Conservation (phyloP, 352 stramenopile species). For the Phytophthora pinifolia region DNA sequence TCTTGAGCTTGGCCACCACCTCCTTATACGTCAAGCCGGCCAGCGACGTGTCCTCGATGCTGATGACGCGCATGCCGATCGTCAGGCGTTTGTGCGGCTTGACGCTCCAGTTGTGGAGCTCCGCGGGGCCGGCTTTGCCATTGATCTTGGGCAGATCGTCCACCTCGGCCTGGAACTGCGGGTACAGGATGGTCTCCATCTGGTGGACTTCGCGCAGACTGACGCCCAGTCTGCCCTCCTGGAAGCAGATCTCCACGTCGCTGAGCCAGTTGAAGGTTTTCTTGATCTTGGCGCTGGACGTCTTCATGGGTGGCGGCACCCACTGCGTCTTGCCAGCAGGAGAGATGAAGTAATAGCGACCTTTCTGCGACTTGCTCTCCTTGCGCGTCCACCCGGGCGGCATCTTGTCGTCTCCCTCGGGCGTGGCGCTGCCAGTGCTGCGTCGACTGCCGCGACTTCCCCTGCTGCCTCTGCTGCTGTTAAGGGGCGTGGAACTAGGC, state of each 20-base stretch:
- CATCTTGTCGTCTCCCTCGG: slow-evolving; percentile 40
- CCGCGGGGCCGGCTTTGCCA: slow-evolving; percentile 76
- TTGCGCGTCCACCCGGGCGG: slow-evolving; percentile 80
- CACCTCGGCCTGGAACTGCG: slow-evolving; percentile 88
- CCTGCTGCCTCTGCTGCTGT: slow-evolving; percentile 22
- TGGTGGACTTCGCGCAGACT: slow-evolving; percentile 78
- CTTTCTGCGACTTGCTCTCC: slow-evolving; percentile 87
- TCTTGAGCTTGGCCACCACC: slow-evolving; percentile 78
- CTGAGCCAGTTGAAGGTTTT: slow-evolving; percentile 79
- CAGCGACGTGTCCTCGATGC: slow-evolving; percentile 68
- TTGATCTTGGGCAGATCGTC: slow-evolving; percentile 88
- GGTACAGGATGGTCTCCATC: slow-evolving; percentile 75
- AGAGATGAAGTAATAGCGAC: slow-evolving; percentile 85
- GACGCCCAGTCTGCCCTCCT: slow-evolving; percentile 76
- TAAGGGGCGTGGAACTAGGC: slow-evolving; percentile 13
- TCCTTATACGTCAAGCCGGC: slow-evolving; percentile 83
- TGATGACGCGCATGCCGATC: slow-evolving; percentile 84
- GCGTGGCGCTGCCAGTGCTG: slow-evolving; percentile 24
- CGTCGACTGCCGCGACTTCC: slow-evolving; percentile 26
- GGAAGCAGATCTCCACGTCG: slow-evolving; percentile 87
- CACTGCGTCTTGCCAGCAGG: slow-evolving; percentile 83
- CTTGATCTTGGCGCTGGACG: slow-evolving; percentile 28
- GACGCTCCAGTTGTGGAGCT: slow-evolving; percentile 91
- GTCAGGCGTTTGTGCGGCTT: slow-evolving; percentile 79
- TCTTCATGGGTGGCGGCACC: slow-evolving; percentile 49